phyloP scores from a whole-genome alignment of 305 asterid species.

The Andrographis paniculata region DNA sequence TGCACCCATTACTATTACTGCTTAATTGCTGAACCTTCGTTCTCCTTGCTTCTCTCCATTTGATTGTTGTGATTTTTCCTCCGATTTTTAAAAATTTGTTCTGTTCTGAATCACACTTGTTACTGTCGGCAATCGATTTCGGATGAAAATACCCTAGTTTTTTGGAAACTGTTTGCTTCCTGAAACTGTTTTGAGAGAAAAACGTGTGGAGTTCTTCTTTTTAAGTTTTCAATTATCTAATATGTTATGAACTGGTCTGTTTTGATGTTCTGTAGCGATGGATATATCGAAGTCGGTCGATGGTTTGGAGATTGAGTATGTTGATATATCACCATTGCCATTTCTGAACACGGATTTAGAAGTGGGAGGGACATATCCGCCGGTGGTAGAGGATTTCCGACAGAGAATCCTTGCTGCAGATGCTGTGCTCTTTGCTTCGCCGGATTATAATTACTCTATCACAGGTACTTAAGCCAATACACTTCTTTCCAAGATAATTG shows the following conservation, averaged over 20 bases:
- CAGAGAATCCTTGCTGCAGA: slow-evolving; percentile 69
- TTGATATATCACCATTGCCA: slow-evolving; percentile 67
- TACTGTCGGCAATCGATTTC: too few species aligned
- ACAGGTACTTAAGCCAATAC: too few species aligned
- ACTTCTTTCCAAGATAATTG: too few species aligned
- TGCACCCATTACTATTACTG: not conserved
- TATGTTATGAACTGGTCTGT: not conserved
- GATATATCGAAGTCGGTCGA: slow-evolving; percentile 46
- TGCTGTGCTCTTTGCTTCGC: slow-evolving; percentile 69
- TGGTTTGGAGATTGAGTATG: slow-evolving; percentile 61
- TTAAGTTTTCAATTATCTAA: not conserved
- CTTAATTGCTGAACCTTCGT: too few species aligned
- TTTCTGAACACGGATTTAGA: slow-evolving; percentile 74
- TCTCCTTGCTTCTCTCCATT: too few species aligned
- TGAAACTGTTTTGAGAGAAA: too few species aligned
- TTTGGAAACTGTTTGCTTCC: too few species aligned
- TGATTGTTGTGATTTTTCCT: too few species aligned
- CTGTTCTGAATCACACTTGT: too few species aligned
- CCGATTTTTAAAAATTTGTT: too few species aligned
- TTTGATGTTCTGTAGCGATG: slow-evolving; percentile 29
- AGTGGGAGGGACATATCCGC: slow-evolving; percentile 64
- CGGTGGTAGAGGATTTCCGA: slow-evolving; percentile 65
- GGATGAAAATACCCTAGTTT: too few species aligned
- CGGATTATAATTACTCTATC: slow-evolving; percentile 80
- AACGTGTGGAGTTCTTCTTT: too few species aligned